Base-by-base conservation (phyloP, 768 basidiomycete species). In the Tylopilus intermedius region DNA sequence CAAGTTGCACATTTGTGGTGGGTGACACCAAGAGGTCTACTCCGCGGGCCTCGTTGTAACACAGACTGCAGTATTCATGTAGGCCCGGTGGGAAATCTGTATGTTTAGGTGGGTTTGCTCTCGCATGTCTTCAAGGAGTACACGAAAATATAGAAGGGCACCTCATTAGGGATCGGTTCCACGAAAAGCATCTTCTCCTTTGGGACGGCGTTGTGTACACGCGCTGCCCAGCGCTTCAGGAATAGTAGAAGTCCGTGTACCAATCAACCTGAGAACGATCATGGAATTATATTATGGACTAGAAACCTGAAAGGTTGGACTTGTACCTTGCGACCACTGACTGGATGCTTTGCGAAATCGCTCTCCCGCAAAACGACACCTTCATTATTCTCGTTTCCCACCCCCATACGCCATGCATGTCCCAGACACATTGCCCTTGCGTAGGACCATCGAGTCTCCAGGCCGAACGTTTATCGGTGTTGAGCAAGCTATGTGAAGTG, bases 121-220 rank as follows among this genome's bases (percentile, higher is more conserved):
- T 10, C 7, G 30, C 30, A 8, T 2, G 4, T 30, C 30, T 30
- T 30, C 8, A 30, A 30, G 9, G 30, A 38, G 26, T 40, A 26
- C 27, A n/a, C 13, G 33, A 14, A 51, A 24, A 22, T 26, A 15
- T 58, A 63, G 4, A 39, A 30, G 9, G 90, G 3, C 38, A 91
- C 91, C 75, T 99, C 95, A 60, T 99, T 99, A 7, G 96, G 95
- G 57, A 99, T 88, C 15, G 86, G 79, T 60, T 95, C 95, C 0
- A 85, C 76, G 58, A 95, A 90, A 0, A 86, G 67, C 49, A 88
- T 70, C 60, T 85, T 86, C 5, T 80, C 75, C 4, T 69, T 70
- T 1, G 77, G 70, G 5, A 76, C 70, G 8, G 74, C 72, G 18
- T 63, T 63, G 33, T 79, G 76, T 10, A 91, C 79, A 27, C 81